Percentiles rank a stretch among this genome's conserved stretches.
Conservation (phyloP, 495 filamentous ascomycete genomes). For the Xylaria telfairii region DNA sequence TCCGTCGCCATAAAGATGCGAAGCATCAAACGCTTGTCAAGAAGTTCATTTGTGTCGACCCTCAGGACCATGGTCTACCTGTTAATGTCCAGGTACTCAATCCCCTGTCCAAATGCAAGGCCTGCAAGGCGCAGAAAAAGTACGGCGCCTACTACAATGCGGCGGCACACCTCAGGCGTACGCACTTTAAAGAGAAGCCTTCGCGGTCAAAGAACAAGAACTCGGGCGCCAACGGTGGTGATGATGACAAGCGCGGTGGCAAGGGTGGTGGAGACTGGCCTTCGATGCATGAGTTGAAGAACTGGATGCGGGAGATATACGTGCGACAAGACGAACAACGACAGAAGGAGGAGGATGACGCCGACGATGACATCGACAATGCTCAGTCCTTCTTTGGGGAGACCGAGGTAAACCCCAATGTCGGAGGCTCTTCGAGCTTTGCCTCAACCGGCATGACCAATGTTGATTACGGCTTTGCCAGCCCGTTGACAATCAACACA, state of each 20-base stretch:
- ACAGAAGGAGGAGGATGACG: constrained; percentile 41
- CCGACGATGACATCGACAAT: constrained; percentile 37
- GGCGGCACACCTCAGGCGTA: constrained; percentile 86
- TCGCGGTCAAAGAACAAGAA: constrained; percentile 49
- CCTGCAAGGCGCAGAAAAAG: constrained; percentile 75
- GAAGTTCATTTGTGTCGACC: constrained; percentile 75
- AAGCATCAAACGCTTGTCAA: constrained; percentile 76
- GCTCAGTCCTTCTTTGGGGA: constrained; percentile 27
- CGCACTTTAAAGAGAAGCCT: constrained; percentile 72
- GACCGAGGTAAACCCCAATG: constrained; percentile 28
- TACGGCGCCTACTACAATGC: constrained; percentile 97
- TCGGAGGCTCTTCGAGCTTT: constrained; percentile 30
- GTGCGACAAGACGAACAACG: constrained; percentile 45
- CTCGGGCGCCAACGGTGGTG: constrained; percentile 40
- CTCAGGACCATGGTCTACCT: constrained; percentile 42
- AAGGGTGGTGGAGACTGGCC: constrained; percentile 86
- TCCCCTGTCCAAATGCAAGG: constrained; percentile 82
- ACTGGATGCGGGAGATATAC: constrained; percentile 78
- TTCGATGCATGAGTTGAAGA: constrained; percentile 78
- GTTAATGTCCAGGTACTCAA: constrained; percentile 60
- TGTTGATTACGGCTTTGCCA: constrained; percentile 41
- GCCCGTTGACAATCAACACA: constrained; percentile 28
- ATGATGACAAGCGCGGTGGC: constrained; percentile 71
- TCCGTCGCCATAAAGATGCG: constrained; percentile 83
- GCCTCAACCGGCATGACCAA: constrained; percentile 33